Base-by-base conservation (phyloP, 129 eudicot species). In the Mikania micrantha region DNA sequence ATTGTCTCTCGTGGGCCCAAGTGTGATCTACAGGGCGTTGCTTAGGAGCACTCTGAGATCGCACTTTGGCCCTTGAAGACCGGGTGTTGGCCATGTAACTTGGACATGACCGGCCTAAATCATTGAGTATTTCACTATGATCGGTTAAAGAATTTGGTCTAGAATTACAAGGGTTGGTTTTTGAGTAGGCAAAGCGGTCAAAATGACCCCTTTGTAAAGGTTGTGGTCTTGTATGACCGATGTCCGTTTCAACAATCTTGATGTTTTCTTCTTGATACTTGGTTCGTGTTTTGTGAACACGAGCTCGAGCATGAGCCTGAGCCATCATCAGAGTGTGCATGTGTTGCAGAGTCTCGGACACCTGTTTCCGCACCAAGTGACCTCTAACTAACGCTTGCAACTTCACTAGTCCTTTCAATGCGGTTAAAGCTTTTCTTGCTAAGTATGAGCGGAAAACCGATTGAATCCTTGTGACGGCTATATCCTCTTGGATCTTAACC, bases 331-430 rank as follows among this genome's bases (percentile, higher is more conserved):
- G n/a, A n/a, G n/a, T n/a, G n/a, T n/a, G n/a, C n/a, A n/a, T n/a
- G n/a, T n/a, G n/a, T n/a, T n/a, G n/a, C n/a, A n/a, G n/a, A n/a
- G n/a, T n/a, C 28, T 87, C 91, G 1, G 91, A 79, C 0, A 95
- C 95, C 54, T 87, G 97, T 73, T 90, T 90, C 24, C 97, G 79
- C 29, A 90, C 91, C 36, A 90, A 36, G 71, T 90, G 91, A 48
- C 97, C 97, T 67, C 97, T 82, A 7, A 87, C 97, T 75, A 90
- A 66, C 4, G 97, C 97, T 68, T 90, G 97, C 73, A 90, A 65
- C 85, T 90, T 90, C 78, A 90, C 97, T 40, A 90, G 77, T 47
- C 97, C 97, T 74, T 71, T 90, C 71, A 90, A 66, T 2, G 97
- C 97, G 34, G 73, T 80, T 74, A 90, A 63, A 56, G 97, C 97